Evolutionary conservation across 2,329 filamentous ascomycete genomes (phyloP), one percentile per base, ranked within the genome.

Genomic region (Exophiala viscosa): DNA sequence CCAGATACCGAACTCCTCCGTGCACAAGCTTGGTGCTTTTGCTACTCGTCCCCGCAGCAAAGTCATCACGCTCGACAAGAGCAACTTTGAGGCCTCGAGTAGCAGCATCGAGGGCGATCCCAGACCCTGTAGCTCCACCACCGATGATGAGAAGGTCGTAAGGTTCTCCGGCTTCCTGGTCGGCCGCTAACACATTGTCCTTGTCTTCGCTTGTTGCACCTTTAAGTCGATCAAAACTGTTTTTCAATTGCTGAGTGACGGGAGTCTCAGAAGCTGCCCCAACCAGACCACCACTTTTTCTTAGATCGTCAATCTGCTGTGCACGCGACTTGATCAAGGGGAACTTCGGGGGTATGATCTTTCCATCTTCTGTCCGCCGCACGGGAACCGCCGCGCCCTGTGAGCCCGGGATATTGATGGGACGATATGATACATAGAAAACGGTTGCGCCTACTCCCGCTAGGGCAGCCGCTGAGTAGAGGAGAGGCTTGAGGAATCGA

Each of bases 1-100:
- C 88, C 53, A 93, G 76, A 67, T 92, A 93, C 60, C 88, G 82
- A 54, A 93, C 88, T 65, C 88, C 88, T 61, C 88, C 88, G 70
- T 93, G 88, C 14, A 93, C 88, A 48, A 93, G 78, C 72, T 93
- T 93, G 44, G 88, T 93, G 73, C 86, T 90, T 75, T 92, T 92
- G 70, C 86, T 89, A 74, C 86, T 90, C 36, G 88, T 92, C 28
- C 88, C 88, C 57, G 85, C 80, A 62, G 85, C 85, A 68, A 92
- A 93, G 70, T 93, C 88, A 68, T 92, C 88, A 57, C 87, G 79
- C 73, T 93, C 88, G 13, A 93, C 86, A 45, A 91, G 73, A 10
- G 88, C 88, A 54, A 93, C 88, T 71, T 85, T 88, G 64, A 92
- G 73, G 1, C 88, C 88, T 61, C 88, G 80, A 2, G 88, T 91